Evolutionary conservation across 2,329 filamentous ascomycete species (phyloP).

Genomic region (Neofusicoccum laricinum): DNA sequence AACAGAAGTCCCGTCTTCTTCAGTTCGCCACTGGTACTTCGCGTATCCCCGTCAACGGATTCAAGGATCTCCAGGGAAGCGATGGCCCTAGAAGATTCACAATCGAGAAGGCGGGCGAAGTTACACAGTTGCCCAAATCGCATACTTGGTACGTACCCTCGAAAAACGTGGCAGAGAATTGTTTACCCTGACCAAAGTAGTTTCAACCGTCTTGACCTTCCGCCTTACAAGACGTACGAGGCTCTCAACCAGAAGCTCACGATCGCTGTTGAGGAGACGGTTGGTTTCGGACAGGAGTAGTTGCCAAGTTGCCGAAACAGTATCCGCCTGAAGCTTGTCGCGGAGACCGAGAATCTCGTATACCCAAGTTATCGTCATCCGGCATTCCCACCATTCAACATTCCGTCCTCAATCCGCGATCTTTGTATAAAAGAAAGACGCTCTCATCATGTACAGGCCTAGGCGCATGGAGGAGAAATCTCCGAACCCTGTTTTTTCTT

Average conservation of each 20-base stretch:
- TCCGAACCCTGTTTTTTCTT: not conserved
- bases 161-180: too few species aligned
- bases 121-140: slow-evolving; percentile 87
- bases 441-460: slow-evolving; percentile 1
- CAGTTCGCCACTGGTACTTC: slow-evolving; percentile 98
- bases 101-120: slow-evolving; percentile 94
- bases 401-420: not conserved
- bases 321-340: not conserved
- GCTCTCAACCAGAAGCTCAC: slow-evolving; percentile 84
- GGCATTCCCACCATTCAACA: not conserved
- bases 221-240: slow-evolving; percentile 87
- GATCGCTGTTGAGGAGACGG: slow-evolving; percentile 96
- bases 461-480: not conserved
- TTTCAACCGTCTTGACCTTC: slow-evolving; percentile 96
- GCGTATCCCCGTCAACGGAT: slow-evolving; percentile 96
- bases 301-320: not conserved
- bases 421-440: not conserved
- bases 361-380: not conserved
- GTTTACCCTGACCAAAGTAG: slow-evolving; percentile 42
- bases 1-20: slow-evolving; percentile 93
- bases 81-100: slow-evolving; percentile 94
- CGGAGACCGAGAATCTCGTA: not conserved
- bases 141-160: slow-evolving; percentile 80
- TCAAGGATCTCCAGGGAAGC: slow-evolving; percentile 97
- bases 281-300: slow-evolving; percentile 98